Conservation (phyloP, 148 eudicot genomes). For the Camellia lanceoleosa region DNA sequence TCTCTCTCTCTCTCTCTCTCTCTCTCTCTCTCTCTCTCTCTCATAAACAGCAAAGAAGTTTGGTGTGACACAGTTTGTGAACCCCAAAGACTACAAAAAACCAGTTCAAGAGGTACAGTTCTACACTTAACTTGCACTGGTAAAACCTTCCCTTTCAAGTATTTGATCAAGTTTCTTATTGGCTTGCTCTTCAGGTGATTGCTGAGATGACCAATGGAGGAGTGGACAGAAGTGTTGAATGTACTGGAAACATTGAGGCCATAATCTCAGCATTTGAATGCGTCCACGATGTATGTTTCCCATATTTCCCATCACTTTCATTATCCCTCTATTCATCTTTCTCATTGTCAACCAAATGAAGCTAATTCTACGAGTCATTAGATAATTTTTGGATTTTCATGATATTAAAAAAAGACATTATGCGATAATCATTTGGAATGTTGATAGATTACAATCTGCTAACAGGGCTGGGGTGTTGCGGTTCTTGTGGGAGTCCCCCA, state of each 20-base stretch:
- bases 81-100: conserved; percentile 60
- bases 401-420: too few relatives aligned
- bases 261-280: conserved; percentile 91
- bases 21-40: too few relatives aligned
- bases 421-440: not conserved
- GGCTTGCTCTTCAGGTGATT: conserved; percentile 32
- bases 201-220: conserved; percentile 75
- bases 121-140: too few relatives aligned
- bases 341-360: too few relatives aligned
- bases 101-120: conserved; percentile 60
- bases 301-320: not conserved
- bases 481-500: conserved; percentile 79
- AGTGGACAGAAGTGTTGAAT: conserved; percentile 66
- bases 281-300: conserved; percentile 67
- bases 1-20: too few relatives aligned
- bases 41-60: conserved; percentile 56
- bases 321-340: not conserved
- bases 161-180: not conserved
- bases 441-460: not conserved
- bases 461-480: conserved; percentile 91
- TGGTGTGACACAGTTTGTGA: conserved; percentile 68
- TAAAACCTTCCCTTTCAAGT: not conserved
- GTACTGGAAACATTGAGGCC: conserved; percentile 61
- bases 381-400: too few relatives aligned
- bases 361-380: too few relatives aligned